Percentiles rank a stretch among this genome's conserved stretches.
These are phyloP conservation scores for Rhodamnia argentea DNA, from an alignment of 345 rosid species.

Conservation along the genomic window DNA sequence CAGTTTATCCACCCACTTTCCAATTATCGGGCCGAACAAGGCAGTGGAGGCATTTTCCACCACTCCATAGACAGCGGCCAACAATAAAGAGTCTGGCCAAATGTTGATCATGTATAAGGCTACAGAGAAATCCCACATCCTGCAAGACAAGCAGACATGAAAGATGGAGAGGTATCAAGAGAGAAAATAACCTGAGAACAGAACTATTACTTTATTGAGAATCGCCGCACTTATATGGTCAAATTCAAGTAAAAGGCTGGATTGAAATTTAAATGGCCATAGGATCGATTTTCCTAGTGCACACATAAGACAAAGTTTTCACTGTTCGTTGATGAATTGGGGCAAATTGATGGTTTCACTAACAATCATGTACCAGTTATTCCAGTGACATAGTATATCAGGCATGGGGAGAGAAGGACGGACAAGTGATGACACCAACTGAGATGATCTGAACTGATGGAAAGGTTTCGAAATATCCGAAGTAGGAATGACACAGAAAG, in stretches of 20 bases:
- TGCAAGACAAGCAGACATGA: conserved; percentile 15
- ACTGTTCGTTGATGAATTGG: not conserved
- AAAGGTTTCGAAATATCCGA: not conserved
- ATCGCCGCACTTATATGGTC: not conserved
- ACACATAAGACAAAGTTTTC: not conserved
- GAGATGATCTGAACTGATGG: not conserved
- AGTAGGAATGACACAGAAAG: not conserved
- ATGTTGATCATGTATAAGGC: conserved; percentile 81
- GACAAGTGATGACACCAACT: not conserved
- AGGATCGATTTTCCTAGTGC: not conserved
- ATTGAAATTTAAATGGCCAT: not conserved
- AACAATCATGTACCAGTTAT: not conserved
- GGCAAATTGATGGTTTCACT: not conserved
- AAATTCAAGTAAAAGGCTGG: not conserved
- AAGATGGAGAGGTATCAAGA: not conserved
- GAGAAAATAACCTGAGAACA: not conserved
- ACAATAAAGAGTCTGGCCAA: conserved; percentile 82
- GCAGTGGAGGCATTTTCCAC: conserved; percentile 71
- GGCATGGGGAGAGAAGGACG: not conserved
- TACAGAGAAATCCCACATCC: conserved; percentile 95
- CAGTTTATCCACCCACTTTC: conserved; percentile 51
- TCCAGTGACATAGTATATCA: not conserved
- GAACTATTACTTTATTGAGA: not conserved
- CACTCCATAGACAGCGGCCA: conserved; percentile 71
- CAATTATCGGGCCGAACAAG: conserved; percentile 53